A percentile compares a stretch with the other conserved stretches of the same genome.
phyloP scores from a whole-genome alignment of 495 filamentous ascomycete genomes.

The Aspergillus asperescens region DNA sequence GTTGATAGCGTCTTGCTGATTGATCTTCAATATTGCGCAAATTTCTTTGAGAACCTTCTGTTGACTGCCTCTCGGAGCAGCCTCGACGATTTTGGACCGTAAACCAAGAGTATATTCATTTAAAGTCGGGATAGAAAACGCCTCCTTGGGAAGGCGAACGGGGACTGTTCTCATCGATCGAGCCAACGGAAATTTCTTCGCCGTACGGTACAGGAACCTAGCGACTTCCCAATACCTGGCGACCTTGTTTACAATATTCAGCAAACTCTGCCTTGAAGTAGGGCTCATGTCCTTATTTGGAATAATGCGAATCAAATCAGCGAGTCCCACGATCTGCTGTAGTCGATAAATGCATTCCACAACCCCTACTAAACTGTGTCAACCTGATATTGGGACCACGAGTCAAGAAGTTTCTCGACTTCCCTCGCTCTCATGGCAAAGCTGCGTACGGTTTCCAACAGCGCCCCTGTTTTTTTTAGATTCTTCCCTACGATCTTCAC shows the following conservation, averaged over 20 bases:
- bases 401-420: slow-evolving; percentile 7
- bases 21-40: slow-evolving; percentile 1
- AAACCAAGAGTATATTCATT: slow-evolving; percentile 6
- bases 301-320: slow-evolving; percentile 5
- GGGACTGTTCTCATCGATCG: slow-evolving; percentile 9
- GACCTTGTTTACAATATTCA: slow-evolving; percentile 11
- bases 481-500: slow-evolving; percentile 3
- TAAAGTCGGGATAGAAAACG: not conserved
- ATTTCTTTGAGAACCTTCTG: slow-evolving; percentile 13
- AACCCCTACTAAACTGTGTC: not conserved
- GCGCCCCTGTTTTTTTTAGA: not conserved
- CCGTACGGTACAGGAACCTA: slow-evolving; percentile 8
- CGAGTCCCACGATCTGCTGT: slow-evolving; percentile 7
- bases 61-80: slow-evolving; percentile 6
- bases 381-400: slow-evolving; percentile 12
- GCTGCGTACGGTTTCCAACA: not conserved
- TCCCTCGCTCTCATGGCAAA: slow-evolving; percentile 8
- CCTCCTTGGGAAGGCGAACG: slow-evolving; percentile 8
- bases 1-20: not conserved
- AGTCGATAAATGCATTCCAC: slow-evolving; percentile 10
- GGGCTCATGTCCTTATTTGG: slow-evolving; percentile 9
- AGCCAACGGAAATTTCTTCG: slow-evolving; percentile 9
- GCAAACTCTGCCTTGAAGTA: slow-evolving; percentile 5
- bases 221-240: slow-evolving; percentile 10
- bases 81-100: slow-evolving; percentile 3